Evolutionary conservation across 345 rosid species (phyloP), one percentile per base, ranked within the genome.

Genomic region (Dimocarpus longan): DNA sequence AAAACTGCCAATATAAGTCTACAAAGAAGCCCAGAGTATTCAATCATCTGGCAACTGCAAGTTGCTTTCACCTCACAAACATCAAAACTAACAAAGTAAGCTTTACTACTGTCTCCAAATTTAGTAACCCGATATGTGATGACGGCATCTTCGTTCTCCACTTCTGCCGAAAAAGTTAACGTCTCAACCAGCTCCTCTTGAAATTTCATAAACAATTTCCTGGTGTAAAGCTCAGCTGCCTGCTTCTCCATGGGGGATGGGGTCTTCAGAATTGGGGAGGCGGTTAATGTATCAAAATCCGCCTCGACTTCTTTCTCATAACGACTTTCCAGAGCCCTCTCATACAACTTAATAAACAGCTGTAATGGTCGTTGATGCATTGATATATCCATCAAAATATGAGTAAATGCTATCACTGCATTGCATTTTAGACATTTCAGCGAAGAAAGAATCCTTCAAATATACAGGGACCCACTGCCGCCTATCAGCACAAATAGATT

Each of bases 221-320:
- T 76, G 5, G 88, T 86, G 70, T 86, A 86, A 50, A 86, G 80
- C 64, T 77, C 82, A 11, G 88, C 68, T 22, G 83, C 86, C 72
- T 86, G 86, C 77, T 81, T 83, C 80, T 86, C 88, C 86, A 81
- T 86, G 1, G 88, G 86, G 43, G 89, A 86, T 42, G 89, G 89
- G 11, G 89, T 86, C 81, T 81, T 86, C 43, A 86, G 71, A 68
- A 56, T 72, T n/a, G 86, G 85, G 15, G 76, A 50, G 54, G 85
- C 71, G 76, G 81, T 83, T 70, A 80, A 79, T 11, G 87, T 84
- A 48, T 86, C 89, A 81, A 76, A 84, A 69, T 86, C 89, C 21
- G 89, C 89, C 81, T 83, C 79, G 52, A 81, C 79, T 71, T 86
- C 89, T 72, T 78, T 86, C 67, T 84, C 85, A 79, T 70, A 39